Conservation (phyloP, 1,139 yeast genomes). For the Yamadazyma blattariae region DNA sequence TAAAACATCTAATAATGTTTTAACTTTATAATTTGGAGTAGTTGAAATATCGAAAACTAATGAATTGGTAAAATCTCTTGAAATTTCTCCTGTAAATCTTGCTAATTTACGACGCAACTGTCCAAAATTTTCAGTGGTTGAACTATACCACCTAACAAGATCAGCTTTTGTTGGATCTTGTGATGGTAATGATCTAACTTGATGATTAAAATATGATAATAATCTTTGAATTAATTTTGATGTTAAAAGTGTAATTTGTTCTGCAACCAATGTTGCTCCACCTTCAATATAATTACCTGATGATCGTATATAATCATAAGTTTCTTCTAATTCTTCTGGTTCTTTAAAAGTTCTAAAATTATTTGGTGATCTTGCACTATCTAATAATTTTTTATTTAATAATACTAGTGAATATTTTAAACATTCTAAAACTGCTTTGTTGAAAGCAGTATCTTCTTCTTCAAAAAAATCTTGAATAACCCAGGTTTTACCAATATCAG, state of each 20-base stretch:
- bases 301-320: slow-evolving; percentile 72
- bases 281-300: slow-evolving; percentile 75
- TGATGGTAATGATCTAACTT: slow-evolving; percentile 61
- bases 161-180: slow-evolving; percentile 51
- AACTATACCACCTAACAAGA: slow-evolving; percentile 75
- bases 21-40: slow-evolving; percentile 49
- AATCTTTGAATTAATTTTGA: slow-evolving; percentile 68
- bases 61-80: slow-evolving; percentile 74
- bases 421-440: slow-evolving; percentile 69
- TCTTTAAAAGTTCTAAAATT: slow-evolving; percentile 85
- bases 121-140: slow-evolving; percentile 81
- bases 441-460: slow-evolving; percentile 54
- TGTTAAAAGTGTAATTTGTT: slow-evolving; percentile 65
- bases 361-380: slow-evolving; percentile 62
- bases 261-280: slow-evolving; percentile 83
- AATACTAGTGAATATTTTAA: slow-evolving; percentile 70
- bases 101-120: slow-evolving; percentile 81
- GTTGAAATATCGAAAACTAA: slow-evolving; percentile 58
- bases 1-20: slow-evolving; percentile 55
- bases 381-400: slow-evolving; percentile 72
- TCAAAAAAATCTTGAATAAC: slow-evolving; percentile 66
- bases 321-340: slow-evolving; percentile 81
- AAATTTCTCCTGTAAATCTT: slow-evolving; percentile 68
- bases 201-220: slow-evolving; percentile 68
- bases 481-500: slow-evolving; percentile 68